A percentile compares a stretch with the other conserved stretches of the same genome.
These are phyloP conservation scores for Avena sativa DNA, from an alignment of 176 grass and related monocot genomes.

Conservation along the genomic window DNA sequence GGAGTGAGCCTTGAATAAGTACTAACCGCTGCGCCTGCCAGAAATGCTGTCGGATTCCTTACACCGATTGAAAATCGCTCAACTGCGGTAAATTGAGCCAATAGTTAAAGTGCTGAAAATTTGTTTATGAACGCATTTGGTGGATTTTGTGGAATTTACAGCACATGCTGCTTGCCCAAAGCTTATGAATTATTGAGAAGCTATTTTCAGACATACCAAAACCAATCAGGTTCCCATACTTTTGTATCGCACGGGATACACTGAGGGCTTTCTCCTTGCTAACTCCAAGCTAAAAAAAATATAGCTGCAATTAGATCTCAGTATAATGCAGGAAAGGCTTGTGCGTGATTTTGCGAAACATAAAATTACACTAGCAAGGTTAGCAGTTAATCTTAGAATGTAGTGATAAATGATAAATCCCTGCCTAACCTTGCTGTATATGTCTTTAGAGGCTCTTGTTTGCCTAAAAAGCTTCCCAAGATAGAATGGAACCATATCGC, in stretches of 20 bases:
- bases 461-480: slow-evolving; percentile 78
- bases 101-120: neutral
- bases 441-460: slow-evolving; percentile 71
- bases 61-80: slow-evolving; percentile 81
- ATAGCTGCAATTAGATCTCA: slow-evolving; percentile 36
- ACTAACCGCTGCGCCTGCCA: slow-evolving; percentile 83
- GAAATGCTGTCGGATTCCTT: slow-evolving; percentile 82
- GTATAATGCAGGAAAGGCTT: slow-evolving; percentile 11
- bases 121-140: neutral
- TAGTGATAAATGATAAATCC: slow-evolving; percentile 18
- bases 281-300: slow-evolving; percentile 76
- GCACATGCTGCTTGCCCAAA: neutral
- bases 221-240: slow-evolving; percentile 87
- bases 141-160: neutral
- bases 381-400: neutral
- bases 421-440: slow-evolving; percentile 69
- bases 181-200: slow-evolving; percentile 26
- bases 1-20: slow-evolving; percentile 1
- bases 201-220: slow-evolving; percentile 64
- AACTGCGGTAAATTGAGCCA: slow-evolving; percentile 51
- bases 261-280: slow-evolving; percentile 67
- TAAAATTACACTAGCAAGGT: neutral
- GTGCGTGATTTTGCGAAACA: slow-evolving; percentile 13
- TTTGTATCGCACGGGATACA: slow-evolving; percentile 65
- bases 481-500: slow-evolving; percentile 88